These are phyloP conservation scores for Yamadazyma siamensis DNA, from an alignment of 1,139 yeast species.

Conservation along the genomic window DNA sequence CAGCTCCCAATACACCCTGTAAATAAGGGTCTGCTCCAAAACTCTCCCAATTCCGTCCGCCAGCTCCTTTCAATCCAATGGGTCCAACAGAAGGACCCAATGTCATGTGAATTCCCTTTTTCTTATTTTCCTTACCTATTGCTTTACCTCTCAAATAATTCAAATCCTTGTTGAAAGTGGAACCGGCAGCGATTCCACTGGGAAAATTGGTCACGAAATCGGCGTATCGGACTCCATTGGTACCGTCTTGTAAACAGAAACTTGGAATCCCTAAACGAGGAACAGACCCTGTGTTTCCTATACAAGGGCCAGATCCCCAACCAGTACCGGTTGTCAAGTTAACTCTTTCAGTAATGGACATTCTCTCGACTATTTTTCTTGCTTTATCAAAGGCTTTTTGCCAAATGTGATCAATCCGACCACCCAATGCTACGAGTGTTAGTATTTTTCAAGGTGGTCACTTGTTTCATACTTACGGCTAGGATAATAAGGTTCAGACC, in stretches of 20 bases:
- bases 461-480: slow-evolving; percentile 26
- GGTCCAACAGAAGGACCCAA: slow-evolving; percentile 66
- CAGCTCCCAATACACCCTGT: slow-evolving; percentile 54
- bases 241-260: slow-evolving; percentile 65
- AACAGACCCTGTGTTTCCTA: slow-evolving; percentile 61
- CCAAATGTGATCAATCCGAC: slow-evolving; percentile 48
- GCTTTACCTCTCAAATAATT: slow-evolving; percentile 54
- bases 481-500: slow-evolving; percentile 32
- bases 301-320: slow-evolving; percentile 62
- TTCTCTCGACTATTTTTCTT: slow-evolving; percentile 46
- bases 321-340: slow-evolving; percentile 67
- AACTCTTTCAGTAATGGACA: slow-evolving; percentile 58
- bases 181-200: slow-evolving; percentile 56
- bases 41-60: slow-evolving; percentile 67
- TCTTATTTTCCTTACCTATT: slow-evolving; percentile 52
- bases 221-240: slow-evolving; percentile 58
- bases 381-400: slow-evolving; percentile 56
- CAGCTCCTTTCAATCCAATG: slow-evolving; percentile 59
- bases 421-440: slow-evolving; percentile 32
- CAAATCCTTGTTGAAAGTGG: slow-evolving; percentile 55
- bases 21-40: slow-evolving; percentile 64
- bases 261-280: slow-evolving; percentile 55
- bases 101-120: slow-evolving; percentile 58
- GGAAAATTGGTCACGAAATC: slow-evolving; percentile 59
- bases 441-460: neutral